Percentiles rank a stretch among this genome's conserved stretches.
These are phyloP conservation scores for Chaetomium sp. DNA, from an alignment of 2,329 filamentous ascomycete species.

Conservation along the genomic window DNA sequence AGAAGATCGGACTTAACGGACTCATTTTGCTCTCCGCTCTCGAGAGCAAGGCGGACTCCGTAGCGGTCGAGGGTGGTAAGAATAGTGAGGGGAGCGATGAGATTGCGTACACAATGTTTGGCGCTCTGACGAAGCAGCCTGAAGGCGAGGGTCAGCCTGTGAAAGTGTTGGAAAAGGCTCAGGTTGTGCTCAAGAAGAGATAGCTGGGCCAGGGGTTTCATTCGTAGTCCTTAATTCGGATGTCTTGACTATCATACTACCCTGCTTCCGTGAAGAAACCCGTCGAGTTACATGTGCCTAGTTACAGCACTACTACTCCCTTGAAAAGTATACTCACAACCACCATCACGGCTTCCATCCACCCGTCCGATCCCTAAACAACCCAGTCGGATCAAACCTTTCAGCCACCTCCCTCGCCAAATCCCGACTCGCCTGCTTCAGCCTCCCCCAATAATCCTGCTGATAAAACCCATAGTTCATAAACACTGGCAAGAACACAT, in stretches of 20 bases:
- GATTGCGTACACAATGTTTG: background rate
- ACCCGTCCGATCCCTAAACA: slow-evolving; percentile 45
- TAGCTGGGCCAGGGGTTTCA: background rate
- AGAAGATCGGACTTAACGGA: background rate
- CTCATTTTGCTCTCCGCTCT: background rate
- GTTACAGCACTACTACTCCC: background rate
- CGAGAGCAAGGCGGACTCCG: background rate
- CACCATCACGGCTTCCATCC: slow-evolving; percentile 44
- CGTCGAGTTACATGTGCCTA: too few relatives aligned
- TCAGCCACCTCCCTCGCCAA: slow-evolving; percentile 42
- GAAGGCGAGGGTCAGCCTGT: background rate
- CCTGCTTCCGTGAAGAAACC: too few relatives aligned
- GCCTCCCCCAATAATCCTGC: slow-evolving; percentile 47
- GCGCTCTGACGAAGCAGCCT: background rate
- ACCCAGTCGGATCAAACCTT: slow-evolving; percentile 43
- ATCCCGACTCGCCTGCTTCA: slow-evolving; percentile 41
- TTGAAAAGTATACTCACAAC: too few relatives aligned
- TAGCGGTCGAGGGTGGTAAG: background rate
- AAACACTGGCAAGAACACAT: slow-evolving; percentile 47
- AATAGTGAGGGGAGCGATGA: slow-evolving; percentile 1
- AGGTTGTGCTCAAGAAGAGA: slow-evolving; percentile 4
- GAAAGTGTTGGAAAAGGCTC: slow-evolving; percentile 9
- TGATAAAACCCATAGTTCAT: slow-evolving; percentile 48
- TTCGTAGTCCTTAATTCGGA: background rate
- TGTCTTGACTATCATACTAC: background rate